These are phyloP conservation scores for Closterium sp. DNA, from an alignment of 139 green algal species.

Conservation along the genomic window DNA sequence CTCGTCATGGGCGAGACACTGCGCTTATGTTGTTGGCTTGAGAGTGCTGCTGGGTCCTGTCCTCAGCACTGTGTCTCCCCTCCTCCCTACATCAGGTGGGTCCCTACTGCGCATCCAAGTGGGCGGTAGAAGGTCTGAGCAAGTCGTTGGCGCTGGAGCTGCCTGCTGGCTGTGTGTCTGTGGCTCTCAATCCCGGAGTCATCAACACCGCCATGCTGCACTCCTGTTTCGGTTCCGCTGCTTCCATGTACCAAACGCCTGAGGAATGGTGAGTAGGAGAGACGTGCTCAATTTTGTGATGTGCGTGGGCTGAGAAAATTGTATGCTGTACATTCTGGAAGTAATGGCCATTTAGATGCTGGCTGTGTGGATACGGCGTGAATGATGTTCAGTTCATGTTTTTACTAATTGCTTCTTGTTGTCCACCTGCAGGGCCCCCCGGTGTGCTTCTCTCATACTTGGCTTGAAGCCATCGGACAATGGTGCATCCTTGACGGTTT, in stretches of 20 bases:
- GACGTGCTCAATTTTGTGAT: background rate
- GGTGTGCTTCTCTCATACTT: constrained; percentile 26
- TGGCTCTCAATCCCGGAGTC: constrained; percentile 43
- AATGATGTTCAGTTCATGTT: background rate
- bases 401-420: background rate
- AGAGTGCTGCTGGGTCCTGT: background rate
- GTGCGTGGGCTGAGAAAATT: background rate
- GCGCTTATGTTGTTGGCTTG: background rate
- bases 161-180: constrained; percentile 10
- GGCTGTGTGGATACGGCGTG: background rate
- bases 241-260: constrained; percentile 29
- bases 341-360: background rate
- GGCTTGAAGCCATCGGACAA: constrained; percentile 15
- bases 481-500: constrained; percentile 18
- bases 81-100: constrained; percentile 23
- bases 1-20: background rate
- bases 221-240: constrained; percentile 37
- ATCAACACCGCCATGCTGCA: constrained; percentile 47
- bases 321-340: background rate
- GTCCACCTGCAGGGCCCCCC: constrained; percentile 17
- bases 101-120: constrained; percentile 44
- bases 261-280: constrained; percentile 19
- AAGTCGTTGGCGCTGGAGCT: constrained; percentile 37
- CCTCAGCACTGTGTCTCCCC: background rate
- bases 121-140: constrained; percentile 37